Percentiles rank a stretch among this genome's conserved stretches.
These are phyloP conservation scores for Penicillium silybi DNA, from an alignment of 495 filamentous ascomycete species.

Conservation along the genomic window DNA sequence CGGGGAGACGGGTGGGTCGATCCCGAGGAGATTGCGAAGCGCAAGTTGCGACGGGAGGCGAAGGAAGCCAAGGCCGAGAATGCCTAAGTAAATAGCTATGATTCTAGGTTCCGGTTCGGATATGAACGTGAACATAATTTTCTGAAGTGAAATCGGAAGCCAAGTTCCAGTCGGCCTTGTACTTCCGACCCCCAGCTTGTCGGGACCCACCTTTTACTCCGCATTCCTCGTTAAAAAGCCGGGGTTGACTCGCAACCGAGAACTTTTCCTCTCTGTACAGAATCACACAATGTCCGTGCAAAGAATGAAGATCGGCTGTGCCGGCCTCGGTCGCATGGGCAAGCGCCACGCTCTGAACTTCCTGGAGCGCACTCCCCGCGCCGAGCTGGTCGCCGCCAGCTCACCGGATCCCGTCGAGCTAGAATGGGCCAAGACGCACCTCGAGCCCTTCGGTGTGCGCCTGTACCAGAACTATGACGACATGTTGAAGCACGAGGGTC, in stretches of 20 bases:
- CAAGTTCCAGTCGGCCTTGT: neutral
- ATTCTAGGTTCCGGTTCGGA: neutral
- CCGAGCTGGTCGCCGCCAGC: slow-evolving; percentile 50
- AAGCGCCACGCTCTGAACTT: slow-evolving; percentile 55
- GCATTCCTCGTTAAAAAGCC: slow-evolving; percentile 11
- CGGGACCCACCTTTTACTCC: slow-evolving; percentile 12
- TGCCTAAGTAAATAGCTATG: neutral
- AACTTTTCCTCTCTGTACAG: neutral
- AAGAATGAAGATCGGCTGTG: slow-evolving; percentile 47
- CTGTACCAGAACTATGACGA: slow-evolving; percentile 52
- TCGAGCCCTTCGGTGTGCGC: slow-evolving; percentile 44
- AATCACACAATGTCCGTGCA: slow-evolving; percentile 37
- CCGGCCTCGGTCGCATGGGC: slow-evolving; percentile 57
- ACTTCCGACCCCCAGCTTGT: slow-evolving; percentile 19
- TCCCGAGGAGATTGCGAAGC: slow-evolving; percentile 33
- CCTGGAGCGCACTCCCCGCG: slow-evolving; percentile 47
- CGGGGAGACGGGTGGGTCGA: slow-evolving; percentile 66
- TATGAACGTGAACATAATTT: too few species aligned
- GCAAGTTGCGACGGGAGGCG: slow-evolving; percentile 27
- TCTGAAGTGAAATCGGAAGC: neutral
- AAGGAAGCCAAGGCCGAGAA: slow-evolving; percentile 19
- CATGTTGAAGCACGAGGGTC: slow-evolving; percentile 52
- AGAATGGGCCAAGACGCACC: slow-evolving; percentile 47
- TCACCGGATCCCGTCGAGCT: slow-evolving; percentile 47
- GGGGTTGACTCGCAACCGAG: neutral